Evolutionary conservation across 257 asterid genomes (phyloP).

Genomic region (Verbascum thapsus): DNA sequence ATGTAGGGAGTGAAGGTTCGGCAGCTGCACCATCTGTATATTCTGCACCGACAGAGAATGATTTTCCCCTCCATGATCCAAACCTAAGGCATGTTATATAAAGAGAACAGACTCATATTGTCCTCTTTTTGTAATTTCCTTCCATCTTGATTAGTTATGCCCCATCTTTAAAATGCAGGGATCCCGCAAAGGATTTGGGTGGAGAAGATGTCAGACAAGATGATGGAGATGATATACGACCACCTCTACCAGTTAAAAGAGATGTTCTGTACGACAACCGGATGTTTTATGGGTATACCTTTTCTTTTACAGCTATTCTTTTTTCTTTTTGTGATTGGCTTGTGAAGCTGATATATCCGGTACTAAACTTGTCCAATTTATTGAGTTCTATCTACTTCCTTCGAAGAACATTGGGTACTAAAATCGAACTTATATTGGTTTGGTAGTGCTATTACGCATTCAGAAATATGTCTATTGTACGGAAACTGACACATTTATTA

Average conservation of each 20-base stretch:
- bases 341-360: constrained; percentile 19
- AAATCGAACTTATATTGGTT: not conserved
- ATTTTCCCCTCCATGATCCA: constrained; percentile 46
- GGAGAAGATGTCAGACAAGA: constrained; percentile 44
- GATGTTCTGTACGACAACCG: constrained; percentile 86
- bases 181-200: constrained; percentile 43
- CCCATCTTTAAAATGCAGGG: constrained; percentile 41
- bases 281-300: constrained; percentile 60
- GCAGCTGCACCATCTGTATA: constrained; percentile 37
- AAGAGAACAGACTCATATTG: constrained; percentile 11
- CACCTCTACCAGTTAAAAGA: constrained; percentile 95
- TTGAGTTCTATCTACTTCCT: no score
- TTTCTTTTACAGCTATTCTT: constrained; percentile 2
- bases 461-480: not conserved
- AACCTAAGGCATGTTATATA: constrained; percentile 51
- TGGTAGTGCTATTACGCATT: not conserved
- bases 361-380: not conserved
- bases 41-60: constrained; percentile 50
- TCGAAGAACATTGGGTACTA: not conserved
- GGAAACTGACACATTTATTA: not conserved
- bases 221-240: constrained; percentile 66
- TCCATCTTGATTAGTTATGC: constrained; percentile 12
- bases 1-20: constrained; percentile 77
- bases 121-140: constrained; percentile 18
- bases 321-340: not conserved